Conservation (phyloP, 2,329 filamentous ascomycete genomes). For the Setomelanomma holmii region DNA sequence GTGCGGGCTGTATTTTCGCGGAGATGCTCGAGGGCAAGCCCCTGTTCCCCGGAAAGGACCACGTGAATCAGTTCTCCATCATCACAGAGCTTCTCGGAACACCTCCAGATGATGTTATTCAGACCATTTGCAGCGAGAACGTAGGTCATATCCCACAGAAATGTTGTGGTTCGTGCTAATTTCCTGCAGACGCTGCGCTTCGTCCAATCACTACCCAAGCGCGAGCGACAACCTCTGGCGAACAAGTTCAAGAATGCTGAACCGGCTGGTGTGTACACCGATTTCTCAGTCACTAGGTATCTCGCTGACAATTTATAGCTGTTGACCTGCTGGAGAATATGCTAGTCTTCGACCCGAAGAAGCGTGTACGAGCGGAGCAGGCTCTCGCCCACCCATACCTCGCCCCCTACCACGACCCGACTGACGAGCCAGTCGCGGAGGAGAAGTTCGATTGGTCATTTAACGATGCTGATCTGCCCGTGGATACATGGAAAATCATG, state of each 20-base stretch:
- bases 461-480: conserved; percentile 95
- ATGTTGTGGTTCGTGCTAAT: conserved; percentile 22
- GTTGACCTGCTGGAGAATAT: conserved; percentile 94
- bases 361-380: conserved; percentile 85
- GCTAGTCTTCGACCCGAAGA: conserved; percentile 98
- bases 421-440: conserved; percentile 91
- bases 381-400: conserved; percentile 93
- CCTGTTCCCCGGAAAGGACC: conserved; percentile 97
- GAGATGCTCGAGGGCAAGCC: conserved; percentile 97
- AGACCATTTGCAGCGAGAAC: conserved; percentile 98
- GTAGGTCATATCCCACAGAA: conserved; percentile 60
- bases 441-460: conserved; percentile 99
- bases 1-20: conserved; percentile 67
- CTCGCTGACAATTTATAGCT: conserved; percentile 59
- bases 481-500: conserved; percentile 99
- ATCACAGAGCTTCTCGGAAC: conserved; percentile 97
- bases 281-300: neutral
- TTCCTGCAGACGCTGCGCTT: conserved; percentile 82
- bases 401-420: conserved; percentile 94
- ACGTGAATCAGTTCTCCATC: conserved; percentile 99
- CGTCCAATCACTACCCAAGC: conserved; percentile 94
- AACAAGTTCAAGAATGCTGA: conserved; percentile 97
- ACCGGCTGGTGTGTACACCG: conserved; percentile 69
- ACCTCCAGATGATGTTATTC: conserved; percentile 96
- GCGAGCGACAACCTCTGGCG: conserved; percentile 83